Evolutionary conservation across 2,329 filamentous ascomycete genomes (phyloP), one percentile per base, ranked within the genome.

Genomic region (Setomelanomma holmii): DNA sequence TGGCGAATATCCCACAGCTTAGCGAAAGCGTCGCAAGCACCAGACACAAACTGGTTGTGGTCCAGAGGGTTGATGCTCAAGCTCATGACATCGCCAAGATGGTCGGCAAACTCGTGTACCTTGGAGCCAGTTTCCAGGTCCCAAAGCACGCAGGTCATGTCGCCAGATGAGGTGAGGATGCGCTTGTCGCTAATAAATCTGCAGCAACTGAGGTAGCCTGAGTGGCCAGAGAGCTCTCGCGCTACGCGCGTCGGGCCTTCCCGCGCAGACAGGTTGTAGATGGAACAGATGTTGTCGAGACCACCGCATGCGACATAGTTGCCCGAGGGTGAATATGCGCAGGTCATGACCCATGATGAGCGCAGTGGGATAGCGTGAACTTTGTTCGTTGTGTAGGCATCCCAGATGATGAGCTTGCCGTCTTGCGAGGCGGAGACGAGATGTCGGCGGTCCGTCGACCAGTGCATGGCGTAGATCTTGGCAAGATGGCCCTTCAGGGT

Each of bases 111-210:
- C 76, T 99, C 95, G 72, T 93, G 96, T 36, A 96, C 90, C 81
- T 97, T 97, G 62, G 93, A 91, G 51, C 95, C 95, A 0, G 93
- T 96, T 79, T 99, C 95, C 61, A 99, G 93, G 80, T 99, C 95
- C 95, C 95, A 99, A 73, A 98, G 90, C 89, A 98, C 97, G 77
- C 95, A 99, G 45, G 95, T 99, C 95, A 99, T 99, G 75, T 99
- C 95, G 60, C 95, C 95, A 2, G 95, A 99, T 0, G 95, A 98
- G 55, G 95, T 99, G 61, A 99, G 86, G 71, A 99, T 98, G 73
- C 91, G 92, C 72, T 95, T 89, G 80, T 99, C 95, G 76, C 96
- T 98, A 82, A 98, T 96, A 78, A 99, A 99, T 61, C 95, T 89
- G 76, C 95, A 98, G 89, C 95, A 99, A 19, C 92, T 96, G 39